Percentiles rank a stretch among this genome's conserved stretches.
These are phyloP conservation scores for Knufia petricola DNA, from an alignment of 2,329 filamentous ascomycete genomes.

Conservation along the genomic window DNA sequence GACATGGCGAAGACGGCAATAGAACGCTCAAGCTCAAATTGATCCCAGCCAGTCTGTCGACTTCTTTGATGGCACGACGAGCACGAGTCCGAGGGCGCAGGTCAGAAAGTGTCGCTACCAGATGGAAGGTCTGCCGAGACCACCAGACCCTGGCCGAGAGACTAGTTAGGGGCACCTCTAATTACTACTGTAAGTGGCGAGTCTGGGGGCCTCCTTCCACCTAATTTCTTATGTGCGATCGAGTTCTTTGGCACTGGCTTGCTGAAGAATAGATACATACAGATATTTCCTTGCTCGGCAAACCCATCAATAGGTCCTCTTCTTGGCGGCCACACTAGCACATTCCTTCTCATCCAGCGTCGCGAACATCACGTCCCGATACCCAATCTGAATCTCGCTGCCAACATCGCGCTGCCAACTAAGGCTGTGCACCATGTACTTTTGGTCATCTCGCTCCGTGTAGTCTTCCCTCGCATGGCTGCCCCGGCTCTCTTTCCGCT, in stretches of 20 bases:
- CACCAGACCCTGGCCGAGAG: neutral
- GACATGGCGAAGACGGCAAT: neutral
- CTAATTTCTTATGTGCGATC: too few relatives aligned
- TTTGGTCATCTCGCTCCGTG: slow-evolving; percentile 67
- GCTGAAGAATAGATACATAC: too few relatives aligned
- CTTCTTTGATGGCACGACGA: too few relatives aligned
- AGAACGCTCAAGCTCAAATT: neutral
- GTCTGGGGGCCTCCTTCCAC: too few relatives aligned
- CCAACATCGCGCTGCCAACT: slow-evolving; percentile 37
- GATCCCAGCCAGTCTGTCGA: neutral
- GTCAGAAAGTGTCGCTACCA: neutral
- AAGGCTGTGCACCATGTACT: slow-evolving; percentile 39
- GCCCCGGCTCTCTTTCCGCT: slow-evolving; percentile 78
- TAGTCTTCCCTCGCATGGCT: slow-evolving; percentile 81
- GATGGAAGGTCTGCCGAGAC: neutral
- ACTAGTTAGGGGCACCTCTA: too few relatives aligned
- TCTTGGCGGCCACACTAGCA: slow-evolving; percentile 29
- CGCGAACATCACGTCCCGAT: slow-evolving; percentile 31
- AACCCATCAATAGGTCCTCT: slow-evolving; percentile 28
- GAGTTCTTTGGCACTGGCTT: too few relatives aligned
- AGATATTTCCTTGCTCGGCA: too few relatives aligned
- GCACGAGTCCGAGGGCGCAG: too few relatives aligned
- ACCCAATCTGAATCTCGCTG: slow-evolving; percentile 33
- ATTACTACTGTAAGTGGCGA: too few relatives aligned
- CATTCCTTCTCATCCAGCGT: slow-evolving; percentile 39